These are phyloP conservation scores for Globisporangium uncinulatum DNA, from an alignment of 352 stramenopile species.

Conservation along the genomic window DNA sequence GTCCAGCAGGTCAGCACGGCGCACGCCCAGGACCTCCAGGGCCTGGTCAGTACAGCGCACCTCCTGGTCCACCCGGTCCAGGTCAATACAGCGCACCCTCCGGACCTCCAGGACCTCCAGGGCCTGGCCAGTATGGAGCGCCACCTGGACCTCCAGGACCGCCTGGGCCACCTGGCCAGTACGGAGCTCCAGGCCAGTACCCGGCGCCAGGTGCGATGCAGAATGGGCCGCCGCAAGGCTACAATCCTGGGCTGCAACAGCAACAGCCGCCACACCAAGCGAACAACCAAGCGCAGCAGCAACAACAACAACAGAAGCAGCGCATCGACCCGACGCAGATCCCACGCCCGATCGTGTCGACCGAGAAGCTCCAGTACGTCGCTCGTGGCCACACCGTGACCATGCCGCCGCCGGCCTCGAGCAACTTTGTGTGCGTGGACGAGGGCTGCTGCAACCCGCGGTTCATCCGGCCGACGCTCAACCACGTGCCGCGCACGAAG, in stretches of 20 bases:
- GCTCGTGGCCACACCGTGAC: slow-evolving; percentile 76
- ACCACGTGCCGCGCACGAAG: slow-evolving; percentile 71
- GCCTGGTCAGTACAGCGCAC: slow-evolving; percentile 13
- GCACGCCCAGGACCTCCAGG: slow-evolving; percentile 1
- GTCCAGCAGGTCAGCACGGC: slow-evolving; percentile 1
- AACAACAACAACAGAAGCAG: slow-evolving; percentile 48
- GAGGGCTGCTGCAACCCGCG: slow-evolving; percentile 86
- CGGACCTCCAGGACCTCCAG: background rate
- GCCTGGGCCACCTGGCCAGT: slow-evolving; percentile 11
- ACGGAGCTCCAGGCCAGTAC: slow-evolving; percentile 13
- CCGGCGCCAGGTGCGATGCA: slow-evolving; percentile 9
- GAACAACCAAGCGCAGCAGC: slow-evolving; percentile 27
- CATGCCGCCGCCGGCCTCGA: slow-evolving; percentile 70
- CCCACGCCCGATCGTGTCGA: slow-evolving; percentile 64
- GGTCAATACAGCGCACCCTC: background rate
- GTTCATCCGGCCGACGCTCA: slow-evolving; percentile 86
- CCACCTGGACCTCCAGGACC: slow-evolving; percentile 11
- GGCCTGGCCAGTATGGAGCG: slow-evolving; percentile 3
- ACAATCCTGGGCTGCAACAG: slow-evolving; percentile 9
- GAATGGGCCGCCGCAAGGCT: slow-evolving; percentile 8
- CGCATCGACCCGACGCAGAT: slow-evolving; percentile 88
- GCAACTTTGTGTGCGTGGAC: slow-evolving; percentile 78
- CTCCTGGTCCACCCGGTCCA: background rate
- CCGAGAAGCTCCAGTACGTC: slow-evolving; percentile 69
- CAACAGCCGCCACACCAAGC: slow-evolving; percentile 25